phyloP scores from a whole-genome alignment of 2,329 filamentous ascomycete species.

The Pyricularia sp. region DNA sequence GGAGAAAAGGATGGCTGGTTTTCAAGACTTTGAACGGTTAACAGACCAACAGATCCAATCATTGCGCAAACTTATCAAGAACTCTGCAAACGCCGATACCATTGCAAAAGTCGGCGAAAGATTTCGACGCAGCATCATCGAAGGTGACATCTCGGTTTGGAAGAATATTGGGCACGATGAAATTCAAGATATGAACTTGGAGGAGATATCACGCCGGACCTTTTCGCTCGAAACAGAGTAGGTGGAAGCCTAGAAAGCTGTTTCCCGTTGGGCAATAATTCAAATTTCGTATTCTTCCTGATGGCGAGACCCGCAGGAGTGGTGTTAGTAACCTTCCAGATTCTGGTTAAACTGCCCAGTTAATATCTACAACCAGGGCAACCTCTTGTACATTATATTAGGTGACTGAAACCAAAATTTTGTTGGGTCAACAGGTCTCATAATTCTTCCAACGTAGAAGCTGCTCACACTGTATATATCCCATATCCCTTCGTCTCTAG shows the following conservation, averaged over 20 bases:
- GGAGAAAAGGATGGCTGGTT: neutral
- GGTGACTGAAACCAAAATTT: neutral
- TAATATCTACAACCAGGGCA: neutral
- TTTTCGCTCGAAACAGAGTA: neutral
- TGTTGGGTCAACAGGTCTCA: neutral
- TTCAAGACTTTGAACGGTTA: neutral
- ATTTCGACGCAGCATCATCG: neutral
- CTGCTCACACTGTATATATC: too few species aligned
- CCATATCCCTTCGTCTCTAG: too few species aligned
- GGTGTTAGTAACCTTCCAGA: too few species aligned
- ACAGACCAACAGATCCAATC: neutral
- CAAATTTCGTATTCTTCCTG: too few species aligned
- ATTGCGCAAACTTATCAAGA: neutral
- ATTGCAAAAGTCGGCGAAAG: neutral
- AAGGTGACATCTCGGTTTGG: neutral
- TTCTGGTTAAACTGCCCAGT: too few species aligned
- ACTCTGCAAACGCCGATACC: neutral
- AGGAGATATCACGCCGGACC: neutral
- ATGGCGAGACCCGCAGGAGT: too few species aligned
- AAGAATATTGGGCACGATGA: neutral
- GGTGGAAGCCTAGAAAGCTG: neutral
- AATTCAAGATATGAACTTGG: neutral
- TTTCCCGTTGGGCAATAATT: too few species aligned
- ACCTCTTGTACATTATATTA: neutral
- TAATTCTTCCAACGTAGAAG: too few species aligned